These are phyloP conservation scores for Gyrodon lividus DNA, from an alignment of 768 basidiomycete species.

Conservation along the genomic window DNA sequence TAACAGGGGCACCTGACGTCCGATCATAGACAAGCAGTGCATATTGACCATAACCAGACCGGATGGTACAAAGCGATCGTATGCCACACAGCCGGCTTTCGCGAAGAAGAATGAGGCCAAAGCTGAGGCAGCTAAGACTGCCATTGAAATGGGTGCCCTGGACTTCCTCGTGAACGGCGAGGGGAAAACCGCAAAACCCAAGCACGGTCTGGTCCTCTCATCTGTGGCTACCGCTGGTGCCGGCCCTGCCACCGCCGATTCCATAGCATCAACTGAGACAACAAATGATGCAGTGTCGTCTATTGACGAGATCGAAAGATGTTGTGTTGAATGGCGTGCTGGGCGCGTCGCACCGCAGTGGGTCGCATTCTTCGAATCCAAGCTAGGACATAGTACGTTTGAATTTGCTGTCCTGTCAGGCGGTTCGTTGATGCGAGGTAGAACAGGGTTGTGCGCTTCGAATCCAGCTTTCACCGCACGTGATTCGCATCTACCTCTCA, in stretches of 20 bases:
- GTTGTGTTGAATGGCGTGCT: slow-evolving; percentile 54
- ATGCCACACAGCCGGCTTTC: slow-evolving; percentile 48
- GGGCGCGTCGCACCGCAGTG: slow-evolving; percentile 52
- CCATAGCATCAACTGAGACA: background rate
- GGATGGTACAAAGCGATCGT: slow-evolving; percentile 49
- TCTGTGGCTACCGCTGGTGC: slow-evolving; percentile 24
- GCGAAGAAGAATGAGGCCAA: slow-evolving; percentile 54
- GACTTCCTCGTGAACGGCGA: slow-evolving; percentile 54
- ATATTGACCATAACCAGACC: slow-evolving; percentile 61
- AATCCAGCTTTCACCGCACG: slow-evolving; percentile 50
- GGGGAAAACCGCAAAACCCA: slow-evolving; percentile 35
- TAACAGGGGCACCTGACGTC: slow-evolving; percentile 2
- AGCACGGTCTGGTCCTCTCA: slow-evolving; percentile 33
- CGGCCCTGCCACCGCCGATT: slow-evolving; percentile 1
- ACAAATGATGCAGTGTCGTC: slow-evolving; percentile 9
- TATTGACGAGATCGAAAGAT: slow-evolving; percentile 48
- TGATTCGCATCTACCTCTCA: slow-evolving; percentile 52
- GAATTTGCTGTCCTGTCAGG: background rate
- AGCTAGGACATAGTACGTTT: slow-evolving; percentile 42
- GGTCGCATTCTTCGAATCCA: slow-evolving; percentile 49
- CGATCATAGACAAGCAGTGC: slow-evolving; percentile 50
- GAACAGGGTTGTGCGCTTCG: slow-evolving; percentile 57
- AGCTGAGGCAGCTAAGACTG: slow-evolving; percentile 47
- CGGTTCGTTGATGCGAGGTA: slow-evolving; percentile 17
- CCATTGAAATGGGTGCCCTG: slow-evolving; percentile 58